Conservation (phyloP, 2,329 filamentous ascomycete genomes). For the Neonectria sp. region DNA sequence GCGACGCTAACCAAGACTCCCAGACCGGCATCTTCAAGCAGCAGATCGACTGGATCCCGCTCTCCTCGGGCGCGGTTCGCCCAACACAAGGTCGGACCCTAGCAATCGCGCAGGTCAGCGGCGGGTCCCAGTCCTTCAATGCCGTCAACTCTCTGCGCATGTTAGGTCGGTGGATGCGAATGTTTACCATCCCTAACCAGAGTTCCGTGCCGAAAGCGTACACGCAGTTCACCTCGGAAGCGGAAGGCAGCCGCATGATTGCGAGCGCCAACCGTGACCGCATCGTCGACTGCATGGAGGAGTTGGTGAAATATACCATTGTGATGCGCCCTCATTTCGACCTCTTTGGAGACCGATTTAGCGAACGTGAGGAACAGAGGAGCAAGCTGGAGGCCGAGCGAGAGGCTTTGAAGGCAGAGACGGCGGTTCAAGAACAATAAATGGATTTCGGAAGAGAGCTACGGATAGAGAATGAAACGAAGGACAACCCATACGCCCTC, state of each 20-base stretch:
- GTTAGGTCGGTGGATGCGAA: conserved; percentile 78
- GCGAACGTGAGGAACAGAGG: conserved; percentile 66
- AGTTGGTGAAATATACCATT: conserved; percentile 79
- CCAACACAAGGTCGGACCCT: conserved; percentile 78
- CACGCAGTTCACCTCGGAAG: conserved; percentile 68
- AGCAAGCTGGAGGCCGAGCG: conserved; percentile 22
- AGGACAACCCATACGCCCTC: too few relatives aligned
- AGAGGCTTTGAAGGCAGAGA: not conserved
- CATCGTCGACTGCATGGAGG: conserved; percentile 78
- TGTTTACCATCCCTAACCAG: conserved; percentile 78
- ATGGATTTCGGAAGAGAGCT: too few relatives aligned
- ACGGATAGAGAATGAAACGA: too few relatives aligned
- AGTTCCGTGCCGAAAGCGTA: conserved; percentile 75
- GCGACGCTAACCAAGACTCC: conserved; percentile 14
- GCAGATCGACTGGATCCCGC: conserved; percentile 79
- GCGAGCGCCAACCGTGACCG: conserved; percentile 71
- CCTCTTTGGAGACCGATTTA: conserved; percentile 74
- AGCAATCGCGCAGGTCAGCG: conserved; percentile 73
- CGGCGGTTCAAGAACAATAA: not conserved
- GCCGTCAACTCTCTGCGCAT: conserved; percentile 76
- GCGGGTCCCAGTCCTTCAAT: conserved; percentile 78
- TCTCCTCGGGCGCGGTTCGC: conserved; percentile 72
- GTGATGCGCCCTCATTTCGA: conserved; percentile 74
- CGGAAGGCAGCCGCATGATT: conserved; percentile 67
- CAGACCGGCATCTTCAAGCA: conserved; percentile 78